Conservation (phyloP, 352 stramenopile genomes). For the Elongisporangium prolatum region DNA sequence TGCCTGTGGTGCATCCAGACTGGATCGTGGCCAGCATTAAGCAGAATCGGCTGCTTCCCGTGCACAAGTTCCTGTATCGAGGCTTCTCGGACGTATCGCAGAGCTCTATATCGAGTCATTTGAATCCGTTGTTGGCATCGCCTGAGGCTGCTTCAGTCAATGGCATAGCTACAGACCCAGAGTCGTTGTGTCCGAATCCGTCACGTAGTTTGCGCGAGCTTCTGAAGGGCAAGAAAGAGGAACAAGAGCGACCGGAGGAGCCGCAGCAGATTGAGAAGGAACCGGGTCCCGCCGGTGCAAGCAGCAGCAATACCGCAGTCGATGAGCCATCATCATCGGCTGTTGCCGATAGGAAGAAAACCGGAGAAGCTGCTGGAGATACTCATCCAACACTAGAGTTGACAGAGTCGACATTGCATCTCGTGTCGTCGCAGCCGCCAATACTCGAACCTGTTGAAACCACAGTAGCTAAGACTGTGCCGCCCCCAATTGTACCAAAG, state of each 20-base stretch:
- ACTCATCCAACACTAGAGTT: neutral
- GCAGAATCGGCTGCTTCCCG: constrained; percentile 53
- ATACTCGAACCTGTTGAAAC: neutral
- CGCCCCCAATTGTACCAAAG: neutral
- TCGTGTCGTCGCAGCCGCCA: neutral
- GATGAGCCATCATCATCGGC: neutral
- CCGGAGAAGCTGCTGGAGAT: too few relatives aligned
- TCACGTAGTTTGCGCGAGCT: neutral
- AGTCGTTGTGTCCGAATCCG: neutral
- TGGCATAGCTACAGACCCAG: neutral
- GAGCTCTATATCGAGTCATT: constrained; percentile 22
- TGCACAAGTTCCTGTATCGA: constrained; percentile 81
- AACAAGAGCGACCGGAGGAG: neutral
- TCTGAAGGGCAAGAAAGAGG: neutral
- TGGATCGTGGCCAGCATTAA: constrained; percentile 92
- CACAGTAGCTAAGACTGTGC: neutral
- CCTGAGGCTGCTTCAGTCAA: neutral
- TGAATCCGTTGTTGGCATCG: constrained; percentile 10
- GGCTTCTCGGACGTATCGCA: constrained; percentile 79
- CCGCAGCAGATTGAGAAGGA: neutral
- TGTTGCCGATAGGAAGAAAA: neutral
- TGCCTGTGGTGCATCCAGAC: constrained; percentile 82
- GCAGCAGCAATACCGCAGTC: neutral
- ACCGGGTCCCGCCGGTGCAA: neutral
- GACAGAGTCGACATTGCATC: neutral